phyloP scores from a whole-genome alignment of 106 monocot genomes.

The Triglochin maritima region DNA sequence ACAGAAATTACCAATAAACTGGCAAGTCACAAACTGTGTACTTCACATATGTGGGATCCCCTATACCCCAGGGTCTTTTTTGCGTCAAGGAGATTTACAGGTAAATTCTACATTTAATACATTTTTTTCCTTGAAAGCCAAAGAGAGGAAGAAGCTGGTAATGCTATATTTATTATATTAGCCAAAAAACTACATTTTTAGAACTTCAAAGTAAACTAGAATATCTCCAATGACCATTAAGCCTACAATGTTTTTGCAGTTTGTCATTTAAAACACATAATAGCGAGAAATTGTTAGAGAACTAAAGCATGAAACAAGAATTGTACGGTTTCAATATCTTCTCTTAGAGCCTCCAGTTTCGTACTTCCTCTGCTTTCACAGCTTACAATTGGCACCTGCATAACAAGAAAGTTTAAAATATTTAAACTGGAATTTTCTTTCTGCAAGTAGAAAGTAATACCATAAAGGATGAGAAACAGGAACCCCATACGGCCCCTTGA shows the following conservation, averaged over 20 bases:
- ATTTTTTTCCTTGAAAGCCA: too few species aligned
- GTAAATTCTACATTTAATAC: too few species aligned
- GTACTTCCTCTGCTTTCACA: conserved; percentile 41
- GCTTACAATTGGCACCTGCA: conserved; percentile 73
- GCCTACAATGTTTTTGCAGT: neutral
- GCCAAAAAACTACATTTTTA: neutral
- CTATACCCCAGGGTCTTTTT: too few species aligned
- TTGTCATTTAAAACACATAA: neutral
- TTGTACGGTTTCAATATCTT: neutral
- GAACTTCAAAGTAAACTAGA: neutral
- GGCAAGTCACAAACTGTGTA: too few species aligned
- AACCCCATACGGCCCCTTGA: too few species aligned
- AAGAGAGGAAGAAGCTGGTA: too few species aligned
- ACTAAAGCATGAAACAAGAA: neutral
- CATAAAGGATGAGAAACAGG: neutral
- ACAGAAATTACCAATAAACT: neutral
- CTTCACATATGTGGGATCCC: too few species aligned
- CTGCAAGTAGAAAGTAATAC: neutral
- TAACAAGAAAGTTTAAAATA: conserved; percentile 11
- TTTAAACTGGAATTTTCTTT: neutral
- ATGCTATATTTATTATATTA: neutral
- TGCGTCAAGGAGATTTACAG: too few species aligned
- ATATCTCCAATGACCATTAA: neutral
- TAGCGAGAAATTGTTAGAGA: neutral
- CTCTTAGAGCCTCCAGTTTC: conserved; percentile 35